Percentiles rank a stretch among this genome's conserved stretches.
phyloP scores from a whole-genome alignment of 2,329 filamentous ascomycete species.

The Cladobotryum protrusum region DNA sequence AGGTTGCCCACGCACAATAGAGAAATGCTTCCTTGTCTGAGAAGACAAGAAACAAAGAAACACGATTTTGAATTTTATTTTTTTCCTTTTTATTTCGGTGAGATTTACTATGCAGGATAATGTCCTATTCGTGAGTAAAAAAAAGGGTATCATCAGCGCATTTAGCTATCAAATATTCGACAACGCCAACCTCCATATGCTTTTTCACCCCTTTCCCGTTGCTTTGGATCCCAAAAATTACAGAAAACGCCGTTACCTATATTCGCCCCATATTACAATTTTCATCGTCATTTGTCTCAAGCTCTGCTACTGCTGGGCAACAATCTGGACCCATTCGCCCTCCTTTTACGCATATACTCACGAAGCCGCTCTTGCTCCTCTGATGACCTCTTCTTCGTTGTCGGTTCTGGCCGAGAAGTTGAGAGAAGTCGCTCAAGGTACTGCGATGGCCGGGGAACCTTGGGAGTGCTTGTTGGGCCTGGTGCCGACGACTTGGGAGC shows the following conservation, averaged over 20 bases:
- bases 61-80: no score
- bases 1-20: constrained; percentile 4
- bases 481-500: constrained; percentile 13
- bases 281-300: no score
- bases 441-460: constrained; percentile 16
- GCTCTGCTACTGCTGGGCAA: constrained; percentile 8
- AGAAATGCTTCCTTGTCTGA: background rate
- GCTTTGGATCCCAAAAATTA: no score
- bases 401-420: constrained; percentile 10
- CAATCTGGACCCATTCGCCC: constrained; percentile 9
- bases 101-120: no score
- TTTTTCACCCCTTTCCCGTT: no score
- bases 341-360: constrained; percentile 22
- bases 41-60: no score
- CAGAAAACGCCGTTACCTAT: no score
- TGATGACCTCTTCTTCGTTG: constrained; percentile 12
- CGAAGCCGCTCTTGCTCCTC: constrained; percentile 21
- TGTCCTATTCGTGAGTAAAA: background rate
- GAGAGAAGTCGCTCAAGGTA: constrained; percentile 18
- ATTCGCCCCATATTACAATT: no score
- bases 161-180: background rate
- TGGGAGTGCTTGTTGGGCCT: constrained; percentile 12
- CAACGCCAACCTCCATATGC: background rate
- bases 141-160: background rate
- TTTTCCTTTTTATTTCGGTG: no score